Evolutionary conservation across 306 rosid genomes (phyloP).

Genomic region (Vachellia collinsii): DNA sequence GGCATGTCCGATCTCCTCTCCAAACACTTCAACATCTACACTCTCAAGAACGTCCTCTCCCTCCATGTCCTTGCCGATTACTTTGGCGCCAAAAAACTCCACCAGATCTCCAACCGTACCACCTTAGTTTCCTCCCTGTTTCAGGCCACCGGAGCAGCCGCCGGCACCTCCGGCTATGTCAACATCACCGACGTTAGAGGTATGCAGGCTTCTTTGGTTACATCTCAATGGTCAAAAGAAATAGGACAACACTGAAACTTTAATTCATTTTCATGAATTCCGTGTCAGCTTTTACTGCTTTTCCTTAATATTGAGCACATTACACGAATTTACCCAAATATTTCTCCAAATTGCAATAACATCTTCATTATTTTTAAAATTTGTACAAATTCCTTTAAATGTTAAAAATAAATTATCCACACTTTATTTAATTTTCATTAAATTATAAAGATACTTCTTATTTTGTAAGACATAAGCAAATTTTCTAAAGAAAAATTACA

Average conservation of each 20-base stretch:
- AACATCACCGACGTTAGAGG: conserved; percentile 74
- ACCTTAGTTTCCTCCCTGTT: conserved; percentile 72
- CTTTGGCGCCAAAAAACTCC: conserved; percentile 86
- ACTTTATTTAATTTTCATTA: neutral
- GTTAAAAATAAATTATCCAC: neutral
- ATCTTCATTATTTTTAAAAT: neutral
- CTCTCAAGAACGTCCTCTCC: conserved; percentile 81
- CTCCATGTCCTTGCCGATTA: conserved; percentile 86
- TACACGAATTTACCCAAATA: neutral
- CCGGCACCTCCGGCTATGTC: conserved; percentile 83
- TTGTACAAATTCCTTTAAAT: neutral
- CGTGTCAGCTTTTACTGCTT: neutral
- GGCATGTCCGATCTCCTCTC: conserved; percentile 72
- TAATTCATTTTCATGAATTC: neutral
- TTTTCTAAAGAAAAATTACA: neutral
- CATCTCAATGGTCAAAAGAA: neutral
- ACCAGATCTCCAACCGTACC: conserved; percentile 73
- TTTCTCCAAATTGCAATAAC: neutral
- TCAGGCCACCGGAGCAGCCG: conserved; percentile 81
- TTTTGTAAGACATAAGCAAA: neutral
- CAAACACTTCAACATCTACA: conserved; percentile 62
- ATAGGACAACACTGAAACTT: neutral
- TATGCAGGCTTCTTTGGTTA: neutral
- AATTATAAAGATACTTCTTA: too few species aligned
- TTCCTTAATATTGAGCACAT: neutral